Conservation (phyloP, 2,329 filamentous ascomycete species). For the Trichoderma atrobrunneum region DNA sequence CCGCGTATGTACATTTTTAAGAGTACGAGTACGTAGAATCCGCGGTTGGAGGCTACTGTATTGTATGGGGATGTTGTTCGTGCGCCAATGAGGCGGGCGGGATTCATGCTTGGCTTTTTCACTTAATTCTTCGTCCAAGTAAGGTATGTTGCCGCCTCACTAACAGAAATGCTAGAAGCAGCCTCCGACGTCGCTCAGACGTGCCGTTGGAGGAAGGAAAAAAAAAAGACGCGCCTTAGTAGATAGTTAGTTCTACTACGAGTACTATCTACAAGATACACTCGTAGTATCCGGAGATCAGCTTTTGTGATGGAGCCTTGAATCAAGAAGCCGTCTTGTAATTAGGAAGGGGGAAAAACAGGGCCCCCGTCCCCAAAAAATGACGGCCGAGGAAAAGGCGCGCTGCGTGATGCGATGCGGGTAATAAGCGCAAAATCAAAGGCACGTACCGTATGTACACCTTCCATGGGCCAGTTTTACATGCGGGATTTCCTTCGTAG, state of each 20-base stretch:
- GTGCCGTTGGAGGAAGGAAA: not conserved
- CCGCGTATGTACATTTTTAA: not conserved
- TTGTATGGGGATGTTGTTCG: not conserved
- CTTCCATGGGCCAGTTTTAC: not conserved
- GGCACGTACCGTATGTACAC: not conserved
- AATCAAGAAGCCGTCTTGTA: not conserved
- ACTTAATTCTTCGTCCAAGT: not conserved
- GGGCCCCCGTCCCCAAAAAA: not conserved
- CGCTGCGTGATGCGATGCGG: conserved; percentile 13
- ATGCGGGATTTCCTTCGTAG: conserved; percentile 18
- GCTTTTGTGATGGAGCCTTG: not conserved
- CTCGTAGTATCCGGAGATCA: not conserved
- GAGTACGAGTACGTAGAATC: not conserved
- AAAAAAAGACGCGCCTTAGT: not conserved
- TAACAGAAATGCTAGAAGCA: not conserved
- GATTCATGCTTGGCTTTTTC: not conserved
- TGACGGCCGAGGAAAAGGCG: not conserved
- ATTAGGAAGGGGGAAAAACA: not conserved
- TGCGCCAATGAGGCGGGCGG: not conserved
- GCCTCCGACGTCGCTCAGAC: conserved; percentile 15
- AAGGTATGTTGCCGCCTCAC: conserved; percentile 1
- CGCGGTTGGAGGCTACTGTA: not conserved
- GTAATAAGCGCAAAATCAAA: conserved; percentile 6
- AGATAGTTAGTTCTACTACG: not conserved
- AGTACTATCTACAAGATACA: not conserved